phyloP scores from a whole-genome alignment of 495 filamentous ascomycete genomes.

The Talaromyces trachyspermus region DNA sequence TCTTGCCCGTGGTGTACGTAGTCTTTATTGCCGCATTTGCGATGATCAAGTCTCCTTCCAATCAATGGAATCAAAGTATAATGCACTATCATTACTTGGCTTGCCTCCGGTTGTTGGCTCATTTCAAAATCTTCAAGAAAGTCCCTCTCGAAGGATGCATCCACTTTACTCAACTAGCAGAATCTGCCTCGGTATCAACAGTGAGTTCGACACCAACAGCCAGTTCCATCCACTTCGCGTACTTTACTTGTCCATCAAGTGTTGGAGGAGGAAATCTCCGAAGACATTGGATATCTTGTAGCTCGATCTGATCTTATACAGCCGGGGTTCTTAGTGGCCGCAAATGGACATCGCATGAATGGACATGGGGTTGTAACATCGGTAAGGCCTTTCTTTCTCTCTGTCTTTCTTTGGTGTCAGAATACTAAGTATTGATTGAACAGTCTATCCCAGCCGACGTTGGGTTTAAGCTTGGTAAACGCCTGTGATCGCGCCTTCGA shows the following conservation, averaged over 20 bases:
- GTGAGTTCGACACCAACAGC: too few relatives aligned
- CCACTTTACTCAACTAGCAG: too few relatives aligned
- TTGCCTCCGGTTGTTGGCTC: too few relatives aligned
- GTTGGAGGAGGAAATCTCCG: slow-evolving; percentile 16
- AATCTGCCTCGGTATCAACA: too few relatives aligned
- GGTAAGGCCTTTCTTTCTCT: slow-evolving; percentile 18
- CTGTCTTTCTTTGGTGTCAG: not conserved
- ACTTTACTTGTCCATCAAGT: slow-evolving; percentile 22
- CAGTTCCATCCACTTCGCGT: too few relatives aligned
- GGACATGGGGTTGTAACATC: slow-evolving; percentile 27
- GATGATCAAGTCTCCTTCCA: too few relatives aligned
- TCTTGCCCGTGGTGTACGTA: too few relatives aligned
- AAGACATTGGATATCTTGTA: slow-evolving; percentile 11
- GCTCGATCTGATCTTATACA: slow-evolving; percentile 27
- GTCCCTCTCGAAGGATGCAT: too few relatives aligned
- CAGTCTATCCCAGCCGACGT: slow-evolving; percentile 27
- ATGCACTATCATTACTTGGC: too few relatives aligned
- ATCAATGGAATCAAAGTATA: too few relatives aligned
- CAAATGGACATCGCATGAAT: slow-evolving; percentile 33
- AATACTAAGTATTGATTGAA: not conserved
- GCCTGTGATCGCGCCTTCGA: slow-evolving; percentile 14
- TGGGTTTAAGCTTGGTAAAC: slow-evolving; percentile 19
- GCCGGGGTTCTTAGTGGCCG: slow-evolving; percentile 22
- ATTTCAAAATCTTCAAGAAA: too few relatives aligned
- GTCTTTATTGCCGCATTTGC: too few relatives aligned